Percentiles rank a stretch among this genome's conserved stretches.
phyloP scores from a whole-genome alignment of 345 rosid genomes.

The Cardiospermum halicacabum region DNA sequence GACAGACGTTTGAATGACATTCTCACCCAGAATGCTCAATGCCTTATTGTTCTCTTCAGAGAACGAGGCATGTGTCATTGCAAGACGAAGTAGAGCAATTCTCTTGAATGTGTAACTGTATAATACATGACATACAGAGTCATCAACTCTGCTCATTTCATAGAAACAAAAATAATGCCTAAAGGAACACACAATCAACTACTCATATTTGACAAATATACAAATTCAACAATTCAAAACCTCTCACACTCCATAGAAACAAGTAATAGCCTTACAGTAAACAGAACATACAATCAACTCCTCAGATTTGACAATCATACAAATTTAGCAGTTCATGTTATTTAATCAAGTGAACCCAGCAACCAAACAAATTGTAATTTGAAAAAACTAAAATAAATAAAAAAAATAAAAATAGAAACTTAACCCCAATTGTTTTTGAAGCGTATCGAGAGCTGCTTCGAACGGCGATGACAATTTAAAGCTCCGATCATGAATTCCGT shows the following conservation, averaged over 20 bases:
- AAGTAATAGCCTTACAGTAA: too few species aligned
- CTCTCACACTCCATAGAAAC: too few species aligned
- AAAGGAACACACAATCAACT: not conserved
- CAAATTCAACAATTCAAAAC: not conserved
- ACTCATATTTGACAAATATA: not conserved
- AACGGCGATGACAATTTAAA: slow-evolving; percentile 33
- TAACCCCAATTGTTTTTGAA: slow-evolving; percentile 42
- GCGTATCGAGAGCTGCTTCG: slow-evolving; percentile 27
- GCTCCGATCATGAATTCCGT: slow-evolving; percentile 15
- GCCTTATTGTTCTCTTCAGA: slow-evolving; percentile 67
- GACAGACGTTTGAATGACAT: slow-evolving; percentile 44
- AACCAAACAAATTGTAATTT: not conserved
- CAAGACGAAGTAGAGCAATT: slow-evolving; percentile 50
- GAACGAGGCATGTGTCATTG: slow-evolving; percentile 70
- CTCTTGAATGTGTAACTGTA: slow-evolving; percentile 47
- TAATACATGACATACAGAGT: not conserved
- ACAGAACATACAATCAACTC: too few species aligned
- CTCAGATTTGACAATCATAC: too few species aligned
- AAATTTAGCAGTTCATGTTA: too few species aligned
- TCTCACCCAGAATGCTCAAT: slow-evolving; percentile 49
- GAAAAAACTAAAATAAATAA: not conserved
- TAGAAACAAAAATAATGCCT: not conserved
- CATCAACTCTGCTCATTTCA: not conserved
- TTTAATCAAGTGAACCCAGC: not conserved
- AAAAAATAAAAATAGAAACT: not conserved